These are phyloP conservation scores for Cutaneotrichosporon daszewskae DNA, from an alignment of 1,284 basidiomycete species.

Conservation along the genomic window DNA sequence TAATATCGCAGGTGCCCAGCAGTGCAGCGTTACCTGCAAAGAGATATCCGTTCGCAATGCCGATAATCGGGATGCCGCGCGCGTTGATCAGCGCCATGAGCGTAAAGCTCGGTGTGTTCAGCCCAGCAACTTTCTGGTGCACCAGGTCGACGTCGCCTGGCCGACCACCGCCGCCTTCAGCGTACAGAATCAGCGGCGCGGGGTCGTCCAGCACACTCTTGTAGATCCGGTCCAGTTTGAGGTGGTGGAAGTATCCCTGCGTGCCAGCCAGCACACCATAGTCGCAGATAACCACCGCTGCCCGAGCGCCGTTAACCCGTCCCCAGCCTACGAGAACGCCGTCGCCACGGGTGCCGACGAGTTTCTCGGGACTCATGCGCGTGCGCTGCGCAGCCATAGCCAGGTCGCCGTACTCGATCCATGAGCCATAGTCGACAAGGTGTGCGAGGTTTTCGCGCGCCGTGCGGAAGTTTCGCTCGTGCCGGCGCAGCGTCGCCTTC, in stretches of 20 bases:
- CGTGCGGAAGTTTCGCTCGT: conserved; percentile 11
- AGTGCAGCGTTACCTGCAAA: conserved; percentile 17
- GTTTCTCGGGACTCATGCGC: conserved; percentile 5
- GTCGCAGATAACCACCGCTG: conserved; percentile 16
- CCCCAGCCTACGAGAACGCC: conserved; percentile 21
- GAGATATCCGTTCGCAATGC: conserved; percentile 17
- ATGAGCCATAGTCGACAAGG: conserved; percentile 17
- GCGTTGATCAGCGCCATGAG: conserved; percentile 14
- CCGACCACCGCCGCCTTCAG: conserved; percentile 18
- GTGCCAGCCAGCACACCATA: conserved; percentile 18
- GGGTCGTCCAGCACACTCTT: conserved; percentile 14
- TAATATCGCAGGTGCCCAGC: conserved; percentile 14
- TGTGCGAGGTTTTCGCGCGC: conserved; percentile 16
- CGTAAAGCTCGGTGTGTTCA: conserved; percentile 11
- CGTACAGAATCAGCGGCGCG: conserved; percentile 15
- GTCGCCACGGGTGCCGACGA: conserved; percentile 15
- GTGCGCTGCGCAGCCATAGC: conserved; percentile 15
- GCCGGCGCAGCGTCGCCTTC: conserved; percentile 14
- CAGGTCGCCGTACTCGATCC: conserved; percentile 17
- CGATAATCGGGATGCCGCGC: conserved; percentile 17
- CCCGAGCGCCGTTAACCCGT: conserved; percentile 13
- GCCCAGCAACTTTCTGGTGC: conserved; percentile 12
- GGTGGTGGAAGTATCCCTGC: conserved; percentile 20
- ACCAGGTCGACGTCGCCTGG: conserved; percentile 17
- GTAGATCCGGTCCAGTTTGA: conserved; percentile 18